phyloP scores from a whole-genome alignment of 2,329 filamentous ascomycete species.

The Berkeleyomyces basicola region DNA sequence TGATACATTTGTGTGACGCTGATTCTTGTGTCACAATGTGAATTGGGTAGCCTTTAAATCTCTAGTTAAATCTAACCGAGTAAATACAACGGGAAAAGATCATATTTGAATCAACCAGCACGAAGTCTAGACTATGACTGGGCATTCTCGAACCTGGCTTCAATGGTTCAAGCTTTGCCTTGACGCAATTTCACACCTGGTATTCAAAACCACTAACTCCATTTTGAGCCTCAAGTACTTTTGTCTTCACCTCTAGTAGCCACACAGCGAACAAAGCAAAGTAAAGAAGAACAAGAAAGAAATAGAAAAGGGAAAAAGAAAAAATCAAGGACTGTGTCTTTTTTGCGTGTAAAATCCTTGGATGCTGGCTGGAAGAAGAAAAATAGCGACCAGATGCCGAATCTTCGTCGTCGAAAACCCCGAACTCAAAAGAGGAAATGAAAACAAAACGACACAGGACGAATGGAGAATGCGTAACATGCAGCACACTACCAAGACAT shows the following conservation, averaged over 20 bases:
- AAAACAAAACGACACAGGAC: not conserved
- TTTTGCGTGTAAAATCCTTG: not conserved
- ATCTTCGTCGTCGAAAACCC: not conserved
- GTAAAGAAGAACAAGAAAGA: constrained; percentile 11
- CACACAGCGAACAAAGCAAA: constrained; percentile 13
- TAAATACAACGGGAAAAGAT: not conserved
- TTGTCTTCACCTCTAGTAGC: not conserved
- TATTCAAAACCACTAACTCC: not conserved
- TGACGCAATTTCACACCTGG: not conserved
- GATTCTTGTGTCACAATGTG: not conserved
- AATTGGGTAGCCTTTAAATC: not conserved
- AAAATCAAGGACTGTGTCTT: not conserved
- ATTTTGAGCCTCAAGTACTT: not conserved
- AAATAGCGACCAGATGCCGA: not conserved
- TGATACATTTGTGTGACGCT: not conserved
- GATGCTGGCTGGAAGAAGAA: not conserved
- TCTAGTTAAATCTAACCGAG: not conserved
- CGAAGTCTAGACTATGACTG: not conserved
- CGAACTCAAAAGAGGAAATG: not conserved
- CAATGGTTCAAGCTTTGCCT: not conserved
- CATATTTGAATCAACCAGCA: not conserved
- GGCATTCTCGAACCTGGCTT: not conserved
- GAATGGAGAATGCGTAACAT: not conserved
- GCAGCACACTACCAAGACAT: not conserved
- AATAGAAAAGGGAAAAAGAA: not conserved